Conservation (phyloP, 1,139 yeast species). For the Yamadazyma dushanensis region DNA sequence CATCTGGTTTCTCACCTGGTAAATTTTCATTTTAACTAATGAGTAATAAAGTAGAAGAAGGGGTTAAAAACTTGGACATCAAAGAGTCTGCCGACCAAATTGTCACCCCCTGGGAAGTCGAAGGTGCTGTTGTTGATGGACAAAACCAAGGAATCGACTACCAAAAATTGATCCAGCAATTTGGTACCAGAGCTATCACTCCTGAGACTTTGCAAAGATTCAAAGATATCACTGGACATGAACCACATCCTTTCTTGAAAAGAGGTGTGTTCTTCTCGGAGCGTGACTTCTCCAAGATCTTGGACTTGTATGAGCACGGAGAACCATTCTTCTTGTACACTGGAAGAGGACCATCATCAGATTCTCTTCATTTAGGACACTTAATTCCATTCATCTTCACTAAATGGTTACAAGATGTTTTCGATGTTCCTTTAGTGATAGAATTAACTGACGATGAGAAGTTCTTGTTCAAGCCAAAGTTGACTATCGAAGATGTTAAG, state of each 20-base stretch:
- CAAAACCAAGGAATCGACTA: slow-evolving; percentile 86
- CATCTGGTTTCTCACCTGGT: no score
- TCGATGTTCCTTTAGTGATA: slow-evolving; percentile 93
- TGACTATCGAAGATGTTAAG: slow-evolving; percentile 87
- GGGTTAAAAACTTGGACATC: slow-evolving; percentile 25
- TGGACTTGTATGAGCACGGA: slow-evolving; percentile 90
- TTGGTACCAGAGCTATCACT: slow-evolving; percentile 79
- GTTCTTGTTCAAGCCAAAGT: slow-evolving; percentile 87
- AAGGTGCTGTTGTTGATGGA: slow-evolving; percentile 97
- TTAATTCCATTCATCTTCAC: slow-evolving; percentile 95
- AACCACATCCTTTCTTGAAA: slow-evolving; percentile 89
- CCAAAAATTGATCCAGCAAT: slow-evolving; percentile 78
- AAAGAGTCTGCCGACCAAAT: slow-evolving; percentile 52
- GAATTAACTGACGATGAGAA: slow-evolving; percentile 98
- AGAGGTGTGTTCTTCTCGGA: slow-evolving; percentile 94
- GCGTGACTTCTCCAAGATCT: slow-evolving; percentile 77
- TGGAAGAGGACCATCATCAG: slow-evolving; percentile 97
- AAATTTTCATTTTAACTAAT: no score
- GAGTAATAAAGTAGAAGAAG: slow-evolving; percentile 23
- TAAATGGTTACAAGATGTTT: slow-evolving; percentile 97
- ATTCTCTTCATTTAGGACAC: slow-evolving; percentile 95
- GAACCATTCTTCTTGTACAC: slow-evolving; percentile 95
- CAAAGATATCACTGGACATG: slow-evolving; percentile 78
- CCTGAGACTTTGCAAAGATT: slow-evolving; percentile 75
- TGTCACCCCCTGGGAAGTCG: slow-evolving; percentile 98